phyloP scores from a whole-genome alignment of 257 asterid species.

The Solanum chmielewskii region DNA sequence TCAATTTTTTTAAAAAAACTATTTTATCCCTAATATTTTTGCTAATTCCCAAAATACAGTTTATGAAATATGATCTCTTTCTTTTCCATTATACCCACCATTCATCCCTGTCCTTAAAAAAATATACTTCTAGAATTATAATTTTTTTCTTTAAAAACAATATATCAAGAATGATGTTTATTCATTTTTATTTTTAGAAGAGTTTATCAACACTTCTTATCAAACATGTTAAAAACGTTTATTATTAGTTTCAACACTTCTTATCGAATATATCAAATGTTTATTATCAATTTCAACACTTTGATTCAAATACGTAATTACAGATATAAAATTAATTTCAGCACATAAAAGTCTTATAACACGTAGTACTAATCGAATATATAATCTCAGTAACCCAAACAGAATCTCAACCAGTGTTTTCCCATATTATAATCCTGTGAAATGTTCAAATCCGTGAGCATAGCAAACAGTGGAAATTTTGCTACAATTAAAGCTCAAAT shows the following conservation, averaged over 20 bases:
- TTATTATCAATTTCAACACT: neutral
- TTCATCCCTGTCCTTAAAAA: neutral
- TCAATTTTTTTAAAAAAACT: neutral
- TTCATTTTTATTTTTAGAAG: neutral
- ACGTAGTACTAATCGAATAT: too few relatives aligned
- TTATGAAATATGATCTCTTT: neutral
- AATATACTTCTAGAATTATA: too few relatives aligned
- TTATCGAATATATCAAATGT: neutral
- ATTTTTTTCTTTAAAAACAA: too few relatives aligned
- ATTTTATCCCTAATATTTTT: neutral
- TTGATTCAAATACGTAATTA: neutral
- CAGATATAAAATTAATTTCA: too few relatives aligned
- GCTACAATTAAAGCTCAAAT: neutral
- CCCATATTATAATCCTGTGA: neutral
- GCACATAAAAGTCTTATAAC: neutral
- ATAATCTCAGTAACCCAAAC: neutral
- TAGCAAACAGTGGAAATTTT: neutral
- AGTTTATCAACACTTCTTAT: neutral
- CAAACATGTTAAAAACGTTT: neutral
- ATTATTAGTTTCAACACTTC: neutral
- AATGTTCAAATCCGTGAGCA: neutral
- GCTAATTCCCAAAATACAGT: neutral
- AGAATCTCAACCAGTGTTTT: neutral
- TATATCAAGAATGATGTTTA: too few relatives aligned
- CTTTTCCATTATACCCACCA: neutral